A percentile compares a stretch with the other conserved stretches of the same genome.
Conservation (phyloP, 169 alveolate genomes). For the Plasmodium coatneyi region DNA sequence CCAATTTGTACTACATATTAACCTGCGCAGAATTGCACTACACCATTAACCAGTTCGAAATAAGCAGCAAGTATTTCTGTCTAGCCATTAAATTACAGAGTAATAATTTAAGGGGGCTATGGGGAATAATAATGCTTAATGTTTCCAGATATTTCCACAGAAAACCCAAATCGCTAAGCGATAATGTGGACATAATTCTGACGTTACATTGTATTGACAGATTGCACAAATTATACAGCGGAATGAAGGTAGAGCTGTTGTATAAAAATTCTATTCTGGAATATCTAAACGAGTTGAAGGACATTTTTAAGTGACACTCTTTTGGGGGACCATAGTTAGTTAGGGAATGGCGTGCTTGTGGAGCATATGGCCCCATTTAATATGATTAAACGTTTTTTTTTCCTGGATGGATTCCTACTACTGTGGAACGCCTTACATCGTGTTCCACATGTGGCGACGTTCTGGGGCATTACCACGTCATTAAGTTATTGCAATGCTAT, state of each 20-base stretch:
- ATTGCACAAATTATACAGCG: slow-evolving; percentile 21
- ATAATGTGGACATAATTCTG: slow-evolving; percentile 44
- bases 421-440: neutral
- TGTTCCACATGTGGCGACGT: neutral
- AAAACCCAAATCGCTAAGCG: slow-evolving; percentile 23
- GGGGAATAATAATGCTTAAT: slow-evolving; percentile 70
- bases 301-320: slow-evolving; percentile 8
- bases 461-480: neutral
- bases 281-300: slow-evolving; percentile 35
- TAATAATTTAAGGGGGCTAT: slow-evolving; percentile 63
- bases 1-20: slow-evolving; percentile 62
- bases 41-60: slow-evolving; percentile 41
- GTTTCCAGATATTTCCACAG: slow-evolving; percentile 21
- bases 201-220: slow-evolving; percentile 40
- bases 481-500: neutral
- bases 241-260: slow-evolving; percentile 11
- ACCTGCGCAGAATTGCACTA: slow-evolving; percentile 77
- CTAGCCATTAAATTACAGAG: slow-evolving; percentile 66
- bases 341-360: neutral
- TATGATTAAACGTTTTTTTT: neutral
- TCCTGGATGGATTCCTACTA: neutral
- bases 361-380: neutral
- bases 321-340: neutral
- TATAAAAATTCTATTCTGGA: slow-evolving; percentile 44
- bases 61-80: slow-evolving; percentile 75